A percentile compares a stretch with the other conserved stretches of the same genome.
Evolutionary conservation across 2,329 filamentous ascomycete species (phyloP).

Genomic region (Cadophora luteo-olivacea): DNA sequence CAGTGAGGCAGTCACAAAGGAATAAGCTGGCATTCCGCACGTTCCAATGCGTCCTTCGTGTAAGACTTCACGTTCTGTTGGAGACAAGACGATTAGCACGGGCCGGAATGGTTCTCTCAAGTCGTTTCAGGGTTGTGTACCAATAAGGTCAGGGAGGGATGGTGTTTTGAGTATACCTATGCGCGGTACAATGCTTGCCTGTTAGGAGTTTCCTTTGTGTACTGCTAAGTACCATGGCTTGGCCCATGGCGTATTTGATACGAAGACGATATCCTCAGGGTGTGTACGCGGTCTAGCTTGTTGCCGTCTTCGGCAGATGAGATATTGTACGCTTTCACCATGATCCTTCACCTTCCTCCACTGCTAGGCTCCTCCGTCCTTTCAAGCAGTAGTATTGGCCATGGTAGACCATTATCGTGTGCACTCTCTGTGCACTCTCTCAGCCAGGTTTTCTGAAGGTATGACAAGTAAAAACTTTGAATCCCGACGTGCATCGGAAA

Average conservation of each 20-base stretch:
- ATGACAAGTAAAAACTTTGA: too few relatives aligned
- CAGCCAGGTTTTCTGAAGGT: too few relatives aligned
- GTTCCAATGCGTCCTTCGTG: neutral
- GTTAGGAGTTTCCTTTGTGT: slow-evolving; percentile 11
- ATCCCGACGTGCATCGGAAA: too few relatives aligned
- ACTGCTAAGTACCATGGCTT: slow-evolving; percentile 5
- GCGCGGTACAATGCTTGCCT: slow-evolving; percentile 15
- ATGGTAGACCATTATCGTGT: too few relatives aligned
- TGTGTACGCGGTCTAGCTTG: neutral
- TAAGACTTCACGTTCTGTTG: neutral
- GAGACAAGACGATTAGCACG: neutral
- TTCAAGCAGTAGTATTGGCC: neutral
- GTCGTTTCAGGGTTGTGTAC: slow-evolving; percentile 3
- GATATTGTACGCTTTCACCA: neutral
- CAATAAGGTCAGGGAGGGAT: slow-evolving; percentile 12
- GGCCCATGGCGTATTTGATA: slow-evolving; percentile 14
- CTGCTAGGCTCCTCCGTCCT: too few relatives aligned
- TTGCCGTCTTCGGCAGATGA: neutral
- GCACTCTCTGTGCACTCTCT: too few relatives aligned
- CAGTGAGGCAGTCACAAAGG: neutral
- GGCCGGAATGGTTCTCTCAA: neutral
- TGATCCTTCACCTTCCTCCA: too few relatives aligned
- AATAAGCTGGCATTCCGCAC: too few relatives aligned
- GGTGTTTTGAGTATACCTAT: slow-evolving; percentile 19
- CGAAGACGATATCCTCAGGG: neutral